Evolutionary conservation across 148 eudicot species (phyloP).

Genomic region (Simmondsia chinensis): DNA sequence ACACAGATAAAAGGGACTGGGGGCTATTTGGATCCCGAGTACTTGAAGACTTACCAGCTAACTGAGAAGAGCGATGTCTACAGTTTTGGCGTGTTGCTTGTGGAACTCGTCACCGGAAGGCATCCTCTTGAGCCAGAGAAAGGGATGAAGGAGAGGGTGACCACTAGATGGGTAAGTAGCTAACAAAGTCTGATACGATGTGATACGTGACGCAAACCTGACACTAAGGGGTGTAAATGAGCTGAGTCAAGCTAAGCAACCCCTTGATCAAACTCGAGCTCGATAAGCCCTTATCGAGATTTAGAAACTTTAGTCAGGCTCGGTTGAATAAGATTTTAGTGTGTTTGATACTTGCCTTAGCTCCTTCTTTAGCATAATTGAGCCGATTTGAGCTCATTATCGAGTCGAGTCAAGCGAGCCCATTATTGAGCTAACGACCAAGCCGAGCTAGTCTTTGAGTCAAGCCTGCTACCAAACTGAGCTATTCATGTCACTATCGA

Average conservation of each 20-base stretch:
- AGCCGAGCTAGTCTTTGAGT: too few relatives aligned
- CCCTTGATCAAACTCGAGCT: too few relatives aligned
- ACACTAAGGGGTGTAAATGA: too few relatives aligned
- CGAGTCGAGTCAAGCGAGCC: too few relatives aligned
- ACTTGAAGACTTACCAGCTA: slow-evolving; percentile 58
- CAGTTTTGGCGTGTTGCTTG: slow-evolving; percentile 69
- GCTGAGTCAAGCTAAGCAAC: too few relatives aligned
- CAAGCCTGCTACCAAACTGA: too few relatives aligned
- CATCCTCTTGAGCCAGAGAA: slow-evolving; percentile 42
- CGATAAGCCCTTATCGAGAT: too few relatives aligned
- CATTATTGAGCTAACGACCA: too few relatives aligned
- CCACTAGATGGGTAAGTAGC: slow-evolving; percentile 58
- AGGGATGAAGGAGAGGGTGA: slow-evolving; percentile 35
- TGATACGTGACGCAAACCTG: too few relatives aligned
- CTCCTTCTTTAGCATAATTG: neutral
- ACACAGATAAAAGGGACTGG: slow-evolving; percentile 74
- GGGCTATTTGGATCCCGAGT: slow-evolving; percentile 85
- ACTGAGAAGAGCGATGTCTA: slow-evolving; percentile 83
- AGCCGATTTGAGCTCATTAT: too few relatives aligned
- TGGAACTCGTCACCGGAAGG: slow-evolving; percentile 66
- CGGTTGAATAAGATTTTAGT: neutral
- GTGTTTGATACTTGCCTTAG: neutral
- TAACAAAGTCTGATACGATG: neutral
- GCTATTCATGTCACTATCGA: too few relatives aligned
- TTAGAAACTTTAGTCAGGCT: too few relatives aligned